phyloP scores from a whole-genome alignment of 163 green algal genomes.

The Botryococcus braunii region DNA sequence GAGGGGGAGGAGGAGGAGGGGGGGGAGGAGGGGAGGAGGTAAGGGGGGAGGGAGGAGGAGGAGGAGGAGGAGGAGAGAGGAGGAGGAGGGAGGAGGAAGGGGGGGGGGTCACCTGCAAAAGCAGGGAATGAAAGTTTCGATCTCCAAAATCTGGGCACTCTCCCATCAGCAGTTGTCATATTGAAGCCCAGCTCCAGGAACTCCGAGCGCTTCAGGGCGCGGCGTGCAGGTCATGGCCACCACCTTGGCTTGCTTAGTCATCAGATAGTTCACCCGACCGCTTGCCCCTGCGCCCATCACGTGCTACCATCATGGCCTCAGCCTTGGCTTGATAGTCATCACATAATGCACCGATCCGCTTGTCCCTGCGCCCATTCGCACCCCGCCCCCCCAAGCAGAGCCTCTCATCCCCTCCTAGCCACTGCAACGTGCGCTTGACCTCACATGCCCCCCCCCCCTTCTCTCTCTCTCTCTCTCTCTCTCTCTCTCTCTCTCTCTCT shows the following conservation, averaged over 20 bases:
- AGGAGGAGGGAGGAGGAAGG: background rate
- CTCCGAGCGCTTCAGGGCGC: conserved; percentile 90
- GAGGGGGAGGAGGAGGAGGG: background rate
- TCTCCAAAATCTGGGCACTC: conserved; percentile 91
- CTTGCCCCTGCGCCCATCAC: conserved; percentile 48
- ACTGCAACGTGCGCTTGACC: too few species aligned
- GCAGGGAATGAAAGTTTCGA: conserved; percentile 98
- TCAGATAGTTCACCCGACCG: conserved; percentile 82
- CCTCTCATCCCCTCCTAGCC: too few species aligned
- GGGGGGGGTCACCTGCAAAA: conserved; percentile 66
- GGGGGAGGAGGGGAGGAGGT: too few species aligned
- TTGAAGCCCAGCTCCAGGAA: conserved; percentile 92
- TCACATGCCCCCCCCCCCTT: too few species aligned
- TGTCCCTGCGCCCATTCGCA: too few species aligned
- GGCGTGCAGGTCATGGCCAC: conserved; percentile 99
- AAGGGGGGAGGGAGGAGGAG: too few species aligned
- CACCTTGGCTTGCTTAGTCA: conserved; percentile 92
- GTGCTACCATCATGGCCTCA: too few species aligned
- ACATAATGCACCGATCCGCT: too few species aligned
- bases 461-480: too few species aligned
- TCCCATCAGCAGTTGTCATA: conserved; percentile 99
- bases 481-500: too few species aligned
- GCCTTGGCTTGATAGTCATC: too few species aligned
- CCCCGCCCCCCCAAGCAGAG: too few species aligned
- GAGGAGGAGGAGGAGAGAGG: background rate